These are phyloP conservation scores for Monilinia laxa DNA, from an alignment of 2,329 filamentous ascomycete genomes.

Conservation along the genomic window DNA sequence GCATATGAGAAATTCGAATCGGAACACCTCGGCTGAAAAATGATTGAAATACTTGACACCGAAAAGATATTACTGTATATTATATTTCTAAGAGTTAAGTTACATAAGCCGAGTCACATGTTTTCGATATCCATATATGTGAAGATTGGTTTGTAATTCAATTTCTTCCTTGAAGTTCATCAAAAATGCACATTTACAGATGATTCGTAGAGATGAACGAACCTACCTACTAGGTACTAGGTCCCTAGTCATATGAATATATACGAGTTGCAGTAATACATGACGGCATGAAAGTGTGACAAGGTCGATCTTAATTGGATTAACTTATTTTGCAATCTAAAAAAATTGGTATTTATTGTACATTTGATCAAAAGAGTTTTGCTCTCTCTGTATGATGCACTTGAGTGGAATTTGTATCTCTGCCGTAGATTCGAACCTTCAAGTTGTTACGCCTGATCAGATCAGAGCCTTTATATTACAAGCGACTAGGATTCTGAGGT, in stretches of 20 bases:
- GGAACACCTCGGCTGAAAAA: conserved; percentile 17
- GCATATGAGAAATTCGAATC: conserved; percentile 12
- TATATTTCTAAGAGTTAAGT: too few species aligned
- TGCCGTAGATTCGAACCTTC: conserved; percentile 31
- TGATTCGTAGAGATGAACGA: too few species aligned
- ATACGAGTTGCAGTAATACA: too few species aligned
- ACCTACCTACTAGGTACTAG: too few species aligned
- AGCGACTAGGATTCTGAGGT: conserved; percentile 21
- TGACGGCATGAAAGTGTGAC: not conserved
- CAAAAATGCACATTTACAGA: too few species aligned
- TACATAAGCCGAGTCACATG: conserved; percentile 12
- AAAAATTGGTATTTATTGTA: conserved; percentile 1
- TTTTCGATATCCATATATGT: not conserved
- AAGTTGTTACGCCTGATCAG: conserved; percentile 24
- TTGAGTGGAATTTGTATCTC: conserved; percentile 18
- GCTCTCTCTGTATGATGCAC: not conserved
- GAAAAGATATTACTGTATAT: not conserved
- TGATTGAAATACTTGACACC: not conserved
- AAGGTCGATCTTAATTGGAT: not conserved
- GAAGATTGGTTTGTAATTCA: too few species aligned
- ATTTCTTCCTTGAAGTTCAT: too few species aligned
- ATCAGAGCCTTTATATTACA: conserved; percentile 37
- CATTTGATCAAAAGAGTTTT: not conserved
- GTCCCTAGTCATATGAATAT: too few species aligned
- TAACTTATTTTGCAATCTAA: conserved; percentile 6